These are phyloP conservation scores for Nicotiana benthamiana DNA, from an alignment of 257 asterid species.

Conservation along the genomic window DNA sequence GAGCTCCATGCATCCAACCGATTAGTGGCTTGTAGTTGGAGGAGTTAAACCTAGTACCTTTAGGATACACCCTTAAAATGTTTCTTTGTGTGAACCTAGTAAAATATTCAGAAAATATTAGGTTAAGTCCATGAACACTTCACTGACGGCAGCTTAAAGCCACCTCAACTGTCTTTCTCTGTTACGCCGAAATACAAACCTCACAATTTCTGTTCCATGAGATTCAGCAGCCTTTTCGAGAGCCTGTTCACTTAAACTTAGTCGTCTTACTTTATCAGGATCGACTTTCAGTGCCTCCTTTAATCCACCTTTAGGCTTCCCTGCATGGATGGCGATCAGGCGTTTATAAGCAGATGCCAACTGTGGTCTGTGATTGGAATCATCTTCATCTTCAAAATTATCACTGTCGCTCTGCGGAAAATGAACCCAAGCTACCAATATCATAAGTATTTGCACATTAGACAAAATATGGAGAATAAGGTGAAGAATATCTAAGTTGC, in stretches of 20 bases:
- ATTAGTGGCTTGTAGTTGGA: conserved; percentile 77
- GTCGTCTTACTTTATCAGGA: conserved; percentile 72
- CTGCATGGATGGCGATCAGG: conserved; percentile 86
- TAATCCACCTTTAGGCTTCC: conserved; percentile 79
- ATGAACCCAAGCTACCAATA: neutral
- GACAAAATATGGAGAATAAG: neutral
- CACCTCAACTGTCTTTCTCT: neutral
- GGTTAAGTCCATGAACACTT: neutral
- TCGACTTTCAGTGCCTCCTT: conserved; percentile 58
- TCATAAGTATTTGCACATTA: neutral
- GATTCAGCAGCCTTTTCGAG: conserved; percentile 65
- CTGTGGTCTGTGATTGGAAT: conserved; percentile 27
- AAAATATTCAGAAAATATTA: conserved; percentile 12
- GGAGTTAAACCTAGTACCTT: conserved; percentile 72
- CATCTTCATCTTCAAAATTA: conserved; percentile 40
- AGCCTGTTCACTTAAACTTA: conserved; percentile 90
- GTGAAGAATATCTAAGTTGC: neutral
- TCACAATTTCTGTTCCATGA: conserved; percentile 61
- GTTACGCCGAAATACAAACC: conserved; percentile 28
- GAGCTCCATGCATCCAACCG: conserved; percentile 95
- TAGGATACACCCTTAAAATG: conserved; percentile 72
- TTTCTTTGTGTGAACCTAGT: conserved; percentile 74
- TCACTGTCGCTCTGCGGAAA: conserved; percentile 14
- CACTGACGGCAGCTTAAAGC: neutral
- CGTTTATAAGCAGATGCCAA: conserved; percentile 49